Percentiles rank a stretch among this genome's conserved stretches.
phyloP scores from a whole-genome alignment of 2,329 filamentous ascomycete genomes.

The Alternaria infectoria region DNA sequence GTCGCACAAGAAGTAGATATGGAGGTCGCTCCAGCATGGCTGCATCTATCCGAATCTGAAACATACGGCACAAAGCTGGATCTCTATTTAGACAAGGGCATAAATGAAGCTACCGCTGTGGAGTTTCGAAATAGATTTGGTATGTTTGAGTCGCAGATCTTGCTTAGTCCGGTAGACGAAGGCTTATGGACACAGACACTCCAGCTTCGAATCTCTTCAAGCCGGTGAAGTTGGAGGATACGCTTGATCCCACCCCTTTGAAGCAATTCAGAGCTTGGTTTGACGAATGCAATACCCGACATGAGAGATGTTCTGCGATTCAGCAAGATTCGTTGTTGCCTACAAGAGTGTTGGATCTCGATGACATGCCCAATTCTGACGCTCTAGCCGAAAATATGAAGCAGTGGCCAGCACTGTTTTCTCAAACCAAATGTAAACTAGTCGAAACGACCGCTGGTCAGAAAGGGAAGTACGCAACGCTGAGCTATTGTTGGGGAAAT shows the following conservation, averaged over 20 bases:
- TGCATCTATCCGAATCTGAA: not conserved
- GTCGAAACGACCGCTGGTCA: not conserved
- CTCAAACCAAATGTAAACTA: not conserved
- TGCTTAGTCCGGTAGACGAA: too few species aligned
- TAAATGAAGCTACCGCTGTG: not conserved
- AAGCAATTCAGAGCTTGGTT: not conserved
- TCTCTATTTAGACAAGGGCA: not conserved
- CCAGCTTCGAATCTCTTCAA: not conserved
- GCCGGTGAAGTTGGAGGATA: not conserved
- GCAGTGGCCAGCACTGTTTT: not conserved
- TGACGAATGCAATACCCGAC: not conserved
- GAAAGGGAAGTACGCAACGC: not conserved
- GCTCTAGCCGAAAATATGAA: not conserved
- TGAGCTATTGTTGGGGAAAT: slow-evolving; percentile 15
- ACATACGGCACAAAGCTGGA: not conserved
- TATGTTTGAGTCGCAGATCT: too few species aligned
- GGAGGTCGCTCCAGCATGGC: not conserved
- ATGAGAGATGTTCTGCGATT: not conserved
- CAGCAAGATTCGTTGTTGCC: not conserved
- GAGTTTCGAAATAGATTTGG: not conserved
- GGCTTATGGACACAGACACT: too few species aligned
- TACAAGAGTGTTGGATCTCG: slow-evolving; percentile 1
- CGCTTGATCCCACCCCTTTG: not conserved
- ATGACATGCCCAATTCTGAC: not conserved
- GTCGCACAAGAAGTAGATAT: not conserved